Evolutionary conservation across 2,329 filamentous ascomycete species (phyloP).

Genomic region (Ceratocystis papillata): DNA sequence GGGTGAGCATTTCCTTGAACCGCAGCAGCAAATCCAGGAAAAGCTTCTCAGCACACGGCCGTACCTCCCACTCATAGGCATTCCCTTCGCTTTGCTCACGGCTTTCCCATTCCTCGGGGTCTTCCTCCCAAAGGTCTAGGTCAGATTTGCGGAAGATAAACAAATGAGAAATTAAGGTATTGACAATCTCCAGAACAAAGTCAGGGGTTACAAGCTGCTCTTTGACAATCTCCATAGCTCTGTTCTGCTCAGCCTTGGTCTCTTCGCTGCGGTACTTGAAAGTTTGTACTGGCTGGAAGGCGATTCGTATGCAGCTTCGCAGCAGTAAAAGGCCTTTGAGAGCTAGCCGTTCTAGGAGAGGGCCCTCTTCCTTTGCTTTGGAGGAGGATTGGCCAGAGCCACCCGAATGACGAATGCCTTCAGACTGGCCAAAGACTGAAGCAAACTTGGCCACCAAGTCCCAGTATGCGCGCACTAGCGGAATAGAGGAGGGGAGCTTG

Average conservation of each 20-base stretch:
- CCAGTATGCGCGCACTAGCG: conserved; percentile 78
- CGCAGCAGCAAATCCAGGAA: conserved; percentile 85
- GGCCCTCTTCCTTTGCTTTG: conserved; percentile 46
- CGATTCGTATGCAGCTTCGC: conserved; percentile 72
- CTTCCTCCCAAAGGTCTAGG: conserved; percentile 83
- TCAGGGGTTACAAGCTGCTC: conserved; percentile 62
- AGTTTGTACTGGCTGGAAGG: conserved; percentile 66
- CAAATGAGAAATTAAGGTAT: conserved; percentile 72
- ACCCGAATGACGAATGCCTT: conserved; percentile 41
- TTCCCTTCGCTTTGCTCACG: conserved; percentile 75
- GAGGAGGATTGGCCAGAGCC: conserved; percentile 31
- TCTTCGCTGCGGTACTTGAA: conserved; percentile 72
- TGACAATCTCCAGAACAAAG: conserved; percentile 71
- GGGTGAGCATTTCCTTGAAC: conserved; percentile 70
- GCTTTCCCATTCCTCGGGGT: conserved; percentile 91
- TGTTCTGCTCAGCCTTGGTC: conserved; percentile 63
- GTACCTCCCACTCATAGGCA: conserved; percentile 84
- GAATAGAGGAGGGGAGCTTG: conserved; percentile 65
- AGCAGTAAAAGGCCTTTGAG: conserved; percentile 75
- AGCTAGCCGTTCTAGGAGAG: conserved; percentile 65
- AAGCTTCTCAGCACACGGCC: conserved; percentile 85
- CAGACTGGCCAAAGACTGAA: conserved; percentile 56
- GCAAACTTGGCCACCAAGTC: conserved; percentile 65
- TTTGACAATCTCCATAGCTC: conserved; percentile 60
- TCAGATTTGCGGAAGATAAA: conserved; percentile 80